These are phyloP conservation scores for Phytophthora cactorum DNA, from an alignment of 352 stramenopile genomes.

Conservation along the genomic window DNA sequence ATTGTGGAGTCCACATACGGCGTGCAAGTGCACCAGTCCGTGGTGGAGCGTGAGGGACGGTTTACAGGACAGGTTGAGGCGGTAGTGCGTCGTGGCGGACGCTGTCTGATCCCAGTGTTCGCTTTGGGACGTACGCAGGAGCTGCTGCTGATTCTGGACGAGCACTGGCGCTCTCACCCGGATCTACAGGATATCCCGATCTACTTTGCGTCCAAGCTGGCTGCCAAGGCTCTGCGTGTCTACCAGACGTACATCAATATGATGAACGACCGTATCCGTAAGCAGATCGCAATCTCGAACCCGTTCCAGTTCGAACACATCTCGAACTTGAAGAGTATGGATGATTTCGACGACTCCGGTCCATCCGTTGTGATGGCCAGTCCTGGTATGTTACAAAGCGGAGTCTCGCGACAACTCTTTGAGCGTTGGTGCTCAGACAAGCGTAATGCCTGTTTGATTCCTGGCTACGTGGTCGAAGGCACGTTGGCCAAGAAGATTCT, in stretches of 20 bases:
- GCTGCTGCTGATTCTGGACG: conserved; percentile 98
- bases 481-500: conserved; percentile 98
- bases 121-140: conserved; percentile 98
- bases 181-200: conserved; percentile 98
- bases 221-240: conserved; percentile 95
- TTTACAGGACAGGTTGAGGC: conserved; percentile 97
- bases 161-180: conserved; percentile 97
- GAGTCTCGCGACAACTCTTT: conserved; percentile 97
- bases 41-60: conserved; percentile 95
- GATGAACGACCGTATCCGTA: conserved; percentile 98
- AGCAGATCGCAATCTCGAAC: conserved; percentile 98
- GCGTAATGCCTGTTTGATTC: conserved; percentile 98
- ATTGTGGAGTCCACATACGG: conserved; percentile 99
- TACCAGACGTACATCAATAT: conserved; percentile 99
- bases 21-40: conserved; percentile 96
- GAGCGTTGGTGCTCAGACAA: conserved; percentile 98
- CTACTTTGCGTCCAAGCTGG: conserved; percentile 98
- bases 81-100: conserved; percentile 95
- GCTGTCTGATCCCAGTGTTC: conserved; percentile 99
- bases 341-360: conserved; percentile 97
- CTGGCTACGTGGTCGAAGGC: conserved; percentile 98
- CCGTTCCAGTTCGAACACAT: conserved; percentile 98
- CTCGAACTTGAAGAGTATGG: conserved; percentile 96
- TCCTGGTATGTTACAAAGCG: conserved; percentile 99
- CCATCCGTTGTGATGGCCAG: conserved; percentile 99